Evolutionary conservation across 2,329 filamentous ascomycete species (phyloP).

Genomic region (Thermoascus crustaceus): DNA sequence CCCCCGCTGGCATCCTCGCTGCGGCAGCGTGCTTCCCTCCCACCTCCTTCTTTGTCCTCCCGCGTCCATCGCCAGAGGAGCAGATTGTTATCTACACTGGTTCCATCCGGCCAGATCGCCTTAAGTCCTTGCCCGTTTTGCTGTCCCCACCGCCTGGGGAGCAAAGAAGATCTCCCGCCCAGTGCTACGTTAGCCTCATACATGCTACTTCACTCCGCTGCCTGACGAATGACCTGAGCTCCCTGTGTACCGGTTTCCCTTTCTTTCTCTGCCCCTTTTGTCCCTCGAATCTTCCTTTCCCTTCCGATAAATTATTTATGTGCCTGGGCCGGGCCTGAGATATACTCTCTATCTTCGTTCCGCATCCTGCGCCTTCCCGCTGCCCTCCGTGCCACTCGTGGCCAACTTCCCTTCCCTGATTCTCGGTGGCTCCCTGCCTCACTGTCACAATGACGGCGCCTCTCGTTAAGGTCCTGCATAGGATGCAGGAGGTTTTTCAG

Average conservation of each 20-base stretch:
- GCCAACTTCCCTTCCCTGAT: too few relatives aligned
- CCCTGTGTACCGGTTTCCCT: background rate
- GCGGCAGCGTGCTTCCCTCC: too few relatives aligned
- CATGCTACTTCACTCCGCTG: conserved; percentile 12
- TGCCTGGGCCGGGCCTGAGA: background rate
- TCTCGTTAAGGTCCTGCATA: conserved; percentile 32
- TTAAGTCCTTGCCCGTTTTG: conserved; percentile 2
- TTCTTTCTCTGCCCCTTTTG: conserved; percentile 1
- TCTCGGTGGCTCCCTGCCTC: conserved; percentile 4
- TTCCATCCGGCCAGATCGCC: background rate
- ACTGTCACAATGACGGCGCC: conserved; percentile 25
- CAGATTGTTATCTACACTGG: background rate
- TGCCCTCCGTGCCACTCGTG: background rate
- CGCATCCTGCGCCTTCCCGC: too few relatives aligned
- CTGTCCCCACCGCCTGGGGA: conserved; percentile 9
- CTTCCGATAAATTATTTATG: background rate
- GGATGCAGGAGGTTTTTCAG: conserved; percentile 34
- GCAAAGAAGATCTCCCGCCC: conserved; percentile 8
- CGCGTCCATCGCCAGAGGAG: background rate
- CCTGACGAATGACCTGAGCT: conserved; percentile 4
- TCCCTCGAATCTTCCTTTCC: conserved; percentile 1
- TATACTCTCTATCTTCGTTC: too few relatives aligned
- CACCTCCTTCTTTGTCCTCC: too few relatives aligned
- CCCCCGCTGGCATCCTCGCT: too few relatives aligned
- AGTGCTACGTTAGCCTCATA: conserved; percentile 16